Conservation (phyloP, 2,329 filamentous ascomycete species). For the Fusarium sp. region DNA sequence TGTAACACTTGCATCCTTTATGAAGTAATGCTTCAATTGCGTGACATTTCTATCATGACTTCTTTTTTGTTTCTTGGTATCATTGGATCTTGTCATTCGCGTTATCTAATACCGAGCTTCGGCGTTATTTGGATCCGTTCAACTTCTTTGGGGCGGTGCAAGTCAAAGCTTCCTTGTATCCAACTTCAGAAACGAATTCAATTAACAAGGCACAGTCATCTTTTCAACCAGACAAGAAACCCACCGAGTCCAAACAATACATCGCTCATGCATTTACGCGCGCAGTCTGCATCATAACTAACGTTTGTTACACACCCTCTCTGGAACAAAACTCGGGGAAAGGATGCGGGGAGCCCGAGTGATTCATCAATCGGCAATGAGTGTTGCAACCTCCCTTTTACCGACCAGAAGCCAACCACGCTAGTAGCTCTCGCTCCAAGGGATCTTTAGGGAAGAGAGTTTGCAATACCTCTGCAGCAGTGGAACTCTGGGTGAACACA, state of each 20-base stretch:
- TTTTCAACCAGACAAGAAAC: not conserved
- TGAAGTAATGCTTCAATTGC: slow-evolving; percentile 7
- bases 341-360: slow-evolving; percentile 17
- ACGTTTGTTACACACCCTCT: slow-evolving; percentile 20
- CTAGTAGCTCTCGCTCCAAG: slow-evolving; percentile 44
- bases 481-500: slow-evolving; percentile 16
- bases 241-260: not conserved
- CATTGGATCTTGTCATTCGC: slow-evolving; percentile 36
- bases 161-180: slow-evolving; percentile 18
- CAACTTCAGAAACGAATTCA: not conserved
- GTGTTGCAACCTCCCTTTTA: slow-evolving; percentile 43
- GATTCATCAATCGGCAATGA: slow-evolving; percentile 17
- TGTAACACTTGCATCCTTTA: not conserved
- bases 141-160: slow-evolving; percentile 7
- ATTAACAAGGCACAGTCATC: too few species aligned
- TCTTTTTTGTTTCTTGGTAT: not conserved
- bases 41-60: not conserved
- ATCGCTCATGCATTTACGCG: too few species aligned
- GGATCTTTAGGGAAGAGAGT: slow-evolving; percentile 35
- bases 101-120: slow-evolving; percentile 42
- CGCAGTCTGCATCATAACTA: not conserved
- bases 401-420: slow-evolving; percentile 39
- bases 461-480: slow-evolving; percentile 9
- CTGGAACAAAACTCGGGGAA: slow-evolving; percentile 21
- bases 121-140: slow-evolving; percentile 36